These are phyloP conservation scores for Ogataea sp. DNA, from an alignment of 805 yeast genomes.

Conservation along the genomic window DNA sequence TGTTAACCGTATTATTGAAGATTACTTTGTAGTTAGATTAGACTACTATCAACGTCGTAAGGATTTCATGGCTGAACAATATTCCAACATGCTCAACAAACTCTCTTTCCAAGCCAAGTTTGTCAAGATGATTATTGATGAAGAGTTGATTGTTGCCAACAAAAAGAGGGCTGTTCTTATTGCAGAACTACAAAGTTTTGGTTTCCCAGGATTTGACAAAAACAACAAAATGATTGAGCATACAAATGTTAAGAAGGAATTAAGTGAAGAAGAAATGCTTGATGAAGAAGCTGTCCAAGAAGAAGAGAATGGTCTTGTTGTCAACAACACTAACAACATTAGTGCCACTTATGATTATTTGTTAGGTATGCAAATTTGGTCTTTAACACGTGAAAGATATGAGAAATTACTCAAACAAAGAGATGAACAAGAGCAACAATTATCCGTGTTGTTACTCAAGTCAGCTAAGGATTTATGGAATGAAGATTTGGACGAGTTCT, in stretches of 20 bases:
- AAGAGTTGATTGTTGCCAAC: constrained; percentile 62
- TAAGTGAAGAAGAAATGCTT: constrained; percentile 33
- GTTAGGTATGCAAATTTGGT: constrained; percentile 89
- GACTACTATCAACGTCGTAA: constrained; percentile 90
- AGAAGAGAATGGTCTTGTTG: constrained; percentile 38
- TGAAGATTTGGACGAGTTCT: constrained; percentile 70
- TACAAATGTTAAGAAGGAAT: constrained; percentile 26
- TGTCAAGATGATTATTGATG: constrained; percentile 81
- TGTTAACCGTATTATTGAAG: constrained; percentile 71
- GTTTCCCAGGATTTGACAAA: constrained; percentile 73
- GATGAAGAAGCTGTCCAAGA: constrained; percentile 28
- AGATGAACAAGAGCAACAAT: constrained; percentile 63
- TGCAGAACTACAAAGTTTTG: constrained; percentile 48
- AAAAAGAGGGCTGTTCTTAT: constrained; percentile 60
- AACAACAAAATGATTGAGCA: constrained; percentile 56
- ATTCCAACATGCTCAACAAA: constrained; percentile 69
- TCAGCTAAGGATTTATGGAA: constrained; percentile 87
- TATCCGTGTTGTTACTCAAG: constrained; percentile 54
- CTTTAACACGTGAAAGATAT: constrained; percentile 84
- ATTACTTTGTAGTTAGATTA: constrained; percentile 78
- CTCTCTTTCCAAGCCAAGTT: constrained; percentile 82
- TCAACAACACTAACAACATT: constrained; percentile 34
- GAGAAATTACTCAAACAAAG: constrained; percentile 68
- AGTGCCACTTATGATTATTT: constrained; percentile 75
- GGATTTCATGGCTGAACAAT: constrained; percentile 60